Evolutionary conservation across 148 eudicot species (phyloP).

Genomic region (Silene latifolia): DNA sequence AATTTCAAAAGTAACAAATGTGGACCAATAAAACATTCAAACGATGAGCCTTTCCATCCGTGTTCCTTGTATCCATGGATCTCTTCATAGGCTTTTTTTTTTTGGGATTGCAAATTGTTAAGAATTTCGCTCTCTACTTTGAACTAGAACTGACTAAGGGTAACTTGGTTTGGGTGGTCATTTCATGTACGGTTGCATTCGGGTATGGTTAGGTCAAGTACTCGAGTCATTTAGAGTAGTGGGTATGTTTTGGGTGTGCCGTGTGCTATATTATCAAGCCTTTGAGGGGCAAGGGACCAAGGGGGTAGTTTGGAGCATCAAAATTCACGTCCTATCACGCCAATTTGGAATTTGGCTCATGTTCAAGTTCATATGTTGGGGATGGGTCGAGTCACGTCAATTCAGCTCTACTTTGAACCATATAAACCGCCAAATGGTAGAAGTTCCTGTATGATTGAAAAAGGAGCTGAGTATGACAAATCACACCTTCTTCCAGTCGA

Average conservation of each 20-base stretch:
- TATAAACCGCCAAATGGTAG: neutral
- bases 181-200: too few relatives aligned
- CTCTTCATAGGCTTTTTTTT: neutral
- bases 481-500: neutral
- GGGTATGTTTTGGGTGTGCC: neutral
- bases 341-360: neutral
- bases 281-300: neutral
- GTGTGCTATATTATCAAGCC: too few relatives aligned
- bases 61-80: neutral
- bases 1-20: neutral
- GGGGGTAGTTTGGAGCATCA: neutral
- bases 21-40: neutral
- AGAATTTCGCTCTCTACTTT: neutral
- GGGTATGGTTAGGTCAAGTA: too few relatives aligned
- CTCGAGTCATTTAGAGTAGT: too few relatives aligned
- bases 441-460: neutral
- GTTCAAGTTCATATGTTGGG: neutral
- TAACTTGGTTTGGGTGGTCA: too few relatives aligned
- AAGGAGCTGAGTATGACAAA: neutral
- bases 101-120: neutral
- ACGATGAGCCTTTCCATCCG: neutral
- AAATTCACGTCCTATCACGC: neutral
- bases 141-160: too few relatives aligned
- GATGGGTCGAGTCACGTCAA: neutral
- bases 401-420: neutral